Evolutionary conservation across 106 monocot genomes (phyloP), one percentile per base, ranked within the genome.

Genomic region (Acorus gramineus): DNA sequence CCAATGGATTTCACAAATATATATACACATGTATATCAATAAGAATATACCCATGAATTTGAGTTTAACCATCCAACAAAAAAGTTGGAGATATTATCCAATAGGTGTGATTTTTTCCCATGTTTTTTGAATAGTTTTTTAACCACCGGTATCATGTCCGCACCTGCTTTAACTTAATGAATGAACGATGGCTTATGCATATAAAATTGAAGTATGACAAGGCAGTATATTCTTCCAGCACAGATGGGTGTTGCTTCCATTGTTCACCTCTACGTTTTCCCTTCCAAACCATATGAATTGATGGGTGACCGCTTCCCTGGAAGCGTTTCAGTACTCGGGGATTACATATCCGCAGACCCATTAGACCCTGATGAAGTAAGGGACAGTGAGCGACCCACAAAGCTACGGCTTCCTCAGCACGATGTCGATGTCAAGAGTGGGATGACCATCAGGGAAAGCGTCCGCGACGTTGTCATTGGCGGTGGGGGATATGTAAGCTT

Each of bases 171-270:
- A 28, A 28, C 28, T 28, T 28, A 28, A 28, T 28, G 28, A 28
- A 28, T 62, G 9, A 43, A 7, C 2, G 43, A 62, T 8, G 4
- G 47, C 7, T 7, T 64, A 7, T 49, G 14, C 11, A n/a, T 14
- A 64, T 13, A 48, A 52, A 46, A 8, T 54, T 14, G 13, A 49
- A 52, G 0, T 47, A 58, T 68, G 59, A 75, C 64, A 61, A 50
- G 44, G n/a, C 11, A 44, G n/a, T 53, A 8, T 69, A 48, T 65
- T 66, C 62, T 79, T 83, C 72, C 81, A 83, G 81, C 50, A 68
- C 90, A 96, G 95, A 96, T 96, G 90, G 81, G 82, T 49, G 58
- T 87, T 76, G 95, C 95, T 71, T 85, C 90, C 70, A 59, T 82
- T 62, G 78, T 87, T 69, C 95, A 96, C 76, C 76, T 96, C 8